Conservation (phyloP, 306 rosid species). For the Datisca glomerata region DNA sequence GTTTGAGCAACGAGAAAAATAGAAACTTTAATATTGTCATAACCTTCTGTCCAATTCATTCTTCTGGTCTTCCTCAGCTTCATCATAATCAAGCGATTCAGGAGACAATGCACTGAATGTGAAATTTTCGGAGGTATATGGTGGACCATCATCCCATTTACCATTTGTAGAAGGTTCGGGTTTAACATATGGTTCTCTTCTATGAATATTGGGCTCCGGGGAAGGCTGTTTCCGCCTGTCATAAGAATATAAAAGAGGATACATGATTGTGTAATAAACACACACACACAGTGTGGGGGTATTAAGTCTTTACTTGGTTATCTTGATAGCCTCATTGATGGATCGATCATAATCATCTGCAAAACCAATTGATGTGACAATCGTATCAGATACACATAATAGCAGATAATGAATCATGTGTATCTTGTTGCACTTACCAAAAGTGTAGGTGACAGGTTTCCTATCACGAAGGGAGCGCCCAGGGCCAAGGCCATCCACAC, state of each 20-base stretch:
- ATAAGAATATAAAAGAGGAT: slow-evolving; percentile 2
- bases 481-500: slow-evolving; percentile 69
- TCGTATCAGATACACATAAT: no score
- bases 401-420: no score
- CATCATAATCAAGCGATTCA: slow-evolving; percentile 52
- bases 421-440: slow-evolving; percentile 59
- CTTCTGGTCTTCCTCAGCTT: slow-evolving; percentile 45
- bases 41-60: slow-evolving; percentile 67
- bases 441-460: slow-evolving; percentile 95
- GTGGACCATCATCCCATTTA: slow-evolving; percentile 54
- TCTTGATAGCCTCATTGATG: slow-evolving; percentile 94
- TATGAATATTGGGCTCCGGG: slow-evolving; percentile 54
- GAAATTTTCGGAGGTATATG: slow-evolving; percentile 32
- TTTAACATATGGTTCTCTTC: slow-evolving; percentile 47
- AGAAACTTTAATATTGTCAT: slow-evolving; percentile 2
- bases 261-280: not conserved
- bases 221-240: slow-evolving; percentile 64
- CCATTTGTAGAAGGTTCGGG: slow-evolving; percentile 71
- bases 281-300: not conserved
- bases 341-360: slow-evolving; percentile 96
- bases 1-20: not conserved
- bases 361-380: no score
- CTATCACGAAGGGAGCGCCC: slow-evolving; percentile 99
- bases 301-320: slow-evolving; percentile 61
- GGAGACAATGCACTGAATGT: slow-evolving; percentile 61